Evolutionary conservation across 2,329 filamentous ascomycete genomes (phyloP).

Genomic region (Fusarium verticillioides): DNA sequence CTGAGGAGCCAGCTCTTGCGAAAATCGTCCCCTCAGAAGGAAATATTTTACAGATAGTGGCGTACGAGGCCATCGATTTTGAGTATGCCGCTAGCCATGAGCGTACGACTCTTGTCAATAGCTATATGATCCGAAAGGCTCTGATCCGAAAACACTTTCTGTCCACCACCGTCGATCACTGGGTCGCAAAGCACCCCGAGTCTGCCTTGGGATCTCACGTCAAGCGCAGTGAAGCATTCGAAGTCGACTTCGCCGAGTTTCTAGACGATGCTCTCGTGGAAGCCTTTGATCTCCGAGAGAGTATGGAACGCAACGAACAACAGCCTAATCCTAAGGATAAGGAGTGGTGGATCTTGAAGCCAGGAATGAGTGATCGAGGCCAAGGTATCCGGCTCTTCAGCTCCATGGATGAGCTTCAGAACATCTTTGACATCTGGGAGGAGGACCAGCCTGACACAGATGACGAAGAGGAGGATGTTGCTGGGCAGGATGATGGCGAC

Average conservation of each 20-base stretch:
- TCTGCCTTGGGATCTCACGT: slow-evolving; percentile 77
- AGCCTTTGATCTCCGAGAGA: slow-evolving; percentile 85
- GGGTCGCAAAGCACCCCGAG: slow-evolving; percentile 83
- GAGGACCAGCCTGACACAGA: slow-evolving; percentile 72
- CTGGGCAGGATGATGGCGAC: slow-evolving; percentile 53
- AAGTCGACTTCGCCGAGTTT: slow-evolving; percentile 97
- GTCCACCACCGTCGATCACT: slow-evolving; percentile 82
- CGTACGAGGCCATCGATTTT: slow-evolving; percentile 91
- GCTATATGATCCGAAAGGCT: slow-evolving; percentile 95
- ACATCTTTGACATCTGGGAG: slow-evolving; percentile 94
- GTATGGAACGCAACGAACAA: slow-evolving; percentile 72
- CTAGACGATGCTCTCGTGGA: slow-evolving; percentile 93
- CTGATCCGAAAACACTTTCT: slow-evolving; percentile 97
- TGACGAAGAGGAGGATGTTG: slow-evolving; percentile 65
- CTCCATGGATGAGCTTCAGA: slow-evolving; percentile 83
- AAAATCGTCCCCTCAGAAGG: slow-evolving; percentile 51
- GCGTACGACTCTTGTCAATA: slow-evolving; percentile 77
- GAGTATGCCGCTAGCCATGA: slow-evolving; percentile 74
- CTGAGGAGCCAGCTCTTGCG: slow-evolving; percentile 50
- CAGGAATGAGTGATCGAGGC: slow-evolving; percentile 95
- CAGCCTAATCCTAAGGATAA: slow-evolving; percentile 52
- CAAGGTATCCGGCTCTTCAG: slow-evolving; percentile 93
- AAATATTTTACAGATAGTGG: slow-evolving; percentile 78
- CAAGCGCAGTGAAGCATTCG: slow-evolving; percentile 84
- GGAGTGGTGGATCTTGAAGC: slow-evolving; percentile 98